Percentiles rank a stretch among this genome's conserved stretches.
Evolutionary conservation across 176 grass and related monocot genomes (phyloP).

Genomic region (Triticum timopheevii): DNA sequence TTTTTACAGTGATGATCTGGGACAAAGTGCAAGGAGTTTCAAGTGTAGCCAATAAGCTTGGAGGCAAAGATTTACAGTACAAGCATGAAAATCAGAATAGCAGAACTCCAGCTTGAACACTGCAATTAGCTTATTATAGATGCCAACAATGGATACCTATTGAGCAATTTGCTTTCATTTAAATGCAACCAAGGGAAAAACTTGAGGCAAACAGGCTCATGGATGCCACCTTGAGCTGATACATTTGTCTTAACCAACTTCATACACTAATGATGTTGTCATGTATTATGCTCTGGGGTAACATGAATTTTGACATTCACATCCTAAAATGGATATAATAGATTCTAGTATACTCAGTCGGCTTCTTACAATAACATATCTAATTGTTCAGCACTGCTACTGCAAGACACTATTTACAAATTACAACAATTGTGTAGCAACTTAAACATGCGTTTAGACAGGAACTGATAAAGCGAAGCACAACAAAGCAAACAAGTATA

Average conservation of each 20-base stretch:
- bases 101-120: too few species aligned
- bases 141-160: neutral
- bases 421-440: neutral
- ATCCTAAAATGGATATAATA: neutral
- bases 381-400: neutral
- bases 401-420: neutral
- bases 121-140: neutral
- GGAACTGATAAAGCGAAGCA: neutral
- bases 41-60: neutral
- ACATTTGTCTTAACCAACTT: neutral
- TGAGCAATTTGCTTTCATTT: neutral
- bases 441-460: neutral
- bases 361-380: neutral
- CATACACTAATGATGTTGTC: neutral
- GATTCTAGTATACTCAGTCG: neutral
- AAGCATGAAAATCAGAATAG: too few species aligned
- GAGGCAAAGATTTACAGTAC: too few species aligned
- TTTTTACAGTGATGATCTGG: neutral
- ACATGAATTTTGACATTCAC: neutral
- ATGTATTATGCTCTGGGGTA: neutral
- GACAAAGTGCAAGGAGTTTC: neutral
- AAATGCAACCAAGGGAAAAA: neutral
- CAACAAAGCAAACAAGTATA: neutral
- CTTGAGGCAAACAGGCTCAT: neutral
- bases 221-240: neutral